Evolutionary conservation across 768 basidiomycete species (phyloP), one percentile per base, ranked within the genome.

Genomic region (Pleurotus cornucopiae): DNA sequence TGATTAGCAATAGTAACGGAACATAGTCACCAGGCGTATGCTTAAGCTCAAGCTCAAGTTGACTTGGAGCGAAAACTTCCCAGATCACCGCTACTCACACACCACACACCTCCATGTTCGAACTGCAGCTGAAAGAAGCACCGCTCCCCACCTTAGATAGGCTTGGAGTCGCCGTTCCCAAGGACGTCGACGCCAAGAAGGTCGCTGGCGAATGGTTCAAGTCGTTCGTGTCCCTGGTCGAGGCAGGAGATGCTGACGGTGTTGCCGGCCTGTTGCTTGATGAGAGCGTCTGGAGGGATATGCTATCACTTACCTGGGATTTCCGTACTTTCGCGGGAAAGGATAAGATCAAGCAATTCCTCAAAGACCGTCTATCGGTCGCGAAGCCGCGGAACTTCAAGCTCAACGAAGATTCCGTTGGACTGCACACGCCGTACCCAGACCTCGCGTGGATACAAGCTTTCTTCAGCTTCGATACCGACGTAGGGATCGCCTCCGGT

Each of bases 381-480:
- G 46, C 57, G 1, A 73, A 21, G 49, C 69, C 30, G 57, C 65
- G 45, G 69, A 73, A 52, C 16, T 61, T 73, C 54, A 69, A 69
- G 6, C 58, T 73, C 3, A 65, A 61, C 26, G 64, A 64, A 12
- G 68, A 67, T 45, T 64, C 62, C 30, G 61, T 75, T n/a, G 62
- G 48, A 2, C 44, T 81, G n/a, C 64, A 73, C 48, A 69, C 65
- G 13, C 78, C 76, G 2, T 76, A 72, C 55, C 74, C 81, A 0
- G 84, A 81, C 60, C 56, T 89, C 4, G 75, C 72, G 0, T 88
- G 85, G 80, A 66, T 89, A 41, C 76, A 78, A 23, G 67, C 76
- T 30, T 66, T 79, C 54, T 85, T 89, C 64, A 74, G 69, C 4
- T 89, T 88, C 60, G 76, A 79, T 48, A 81, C 78, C 5, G 73